phyloP scores from a whole-genome alignment of 768 basidiomycete genomes.

The Termitomyces sp. region DNA sequence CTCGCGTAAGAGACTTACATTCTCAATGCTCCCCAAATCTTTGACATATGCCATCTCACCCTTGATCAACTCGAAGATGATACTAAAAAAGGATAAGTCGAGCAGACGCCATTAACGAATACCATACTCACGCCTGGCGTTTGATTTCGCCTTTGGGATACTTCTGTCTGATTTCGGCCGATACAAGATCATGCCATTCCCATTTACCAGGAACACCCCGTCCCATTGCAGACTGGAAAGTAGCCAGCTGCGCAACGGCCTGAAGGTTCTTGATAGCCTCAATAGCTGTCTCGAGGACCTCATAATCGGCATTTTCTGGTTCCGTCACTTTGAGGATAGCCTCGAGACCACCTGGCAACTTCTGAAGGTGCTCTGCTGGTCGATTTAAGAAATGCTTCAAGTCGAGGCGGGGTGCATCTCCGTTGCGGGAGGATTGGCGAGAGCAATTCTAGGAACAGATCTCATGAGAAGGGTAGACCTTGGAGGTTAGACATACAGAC shows the following conservation, averaged over 20 bases:
- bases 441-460: constrained; percentile 36
- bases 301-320: constrained; percentile 75
- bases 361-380: constrained; percentile 78
- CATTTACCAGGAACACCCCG: constrained; percentile 75
- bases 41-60: constrained; percentile 95
- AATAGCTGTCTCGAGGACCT: constrained; percentile 81
- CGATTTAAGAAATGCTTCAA: constrained; percentile 78
- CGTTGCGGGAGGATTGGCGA: constrained; percentile 32
- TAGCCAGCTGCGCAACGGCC: constrained; percentile 74
- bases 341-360: constrained; percentile 81
- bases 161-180: constrained; percentile 55
- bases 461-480: neutral
- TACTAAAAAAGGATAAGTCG: constrained; percentile 39
- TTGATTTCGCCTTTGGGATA: constrained; percentile 76
- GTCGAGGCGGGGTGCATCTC: constrained; percentile 47
- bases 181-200: constrained; percentile 89
- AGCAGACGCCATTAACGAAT: no score
- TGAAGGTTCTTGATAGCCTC: constrained; percentile 82
- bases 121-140: constrained; percentile 72
- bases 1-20: constrained; percentile 39
- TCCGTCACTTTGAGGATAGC: constrained; percentile 84
- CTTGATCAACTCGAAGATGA: constrained; percentile 93
- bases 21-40: constrained; percentile 83
- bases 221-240: constrained; percentile 90
- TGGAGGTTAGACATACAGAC: constrained; percentile 35